Evolutionary conservation across 2,329 filamentous ascomycete genomes (phyloP), one percentile per base, ranked within the genome.

Genomic region (Knoxdaviesia proteae): DNA sequence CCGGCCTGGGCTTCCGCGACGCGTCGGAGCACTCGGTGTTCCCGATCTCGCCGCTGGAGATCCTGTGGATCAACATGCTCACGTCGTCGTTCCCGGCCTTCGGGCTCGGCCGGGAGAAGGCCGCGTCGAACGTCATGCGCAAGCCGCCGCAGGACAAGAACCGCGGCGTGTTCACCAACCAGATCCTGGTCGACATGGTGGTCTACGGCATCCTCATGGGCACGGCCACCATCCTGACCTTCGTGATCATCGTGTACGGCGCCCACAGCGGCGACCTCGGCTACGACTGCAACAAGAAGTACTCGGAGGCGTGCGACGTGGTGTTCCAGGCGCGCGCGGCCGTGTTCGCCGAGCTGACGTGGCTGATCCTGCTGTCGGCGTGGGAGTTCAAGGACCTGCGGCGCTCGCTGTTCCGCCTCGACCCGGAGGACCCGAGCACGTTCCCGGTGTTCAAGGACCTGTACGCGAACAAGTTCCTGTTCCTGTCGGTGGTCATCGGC

Each of bases 1-100:
- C 83, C 42, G 78, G 76, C 40, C 68, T 84, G 5, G 68, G 68
- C 1, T 83, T 83, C 61, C 76, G 77, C 55, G 79, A 83, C 50
- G 49, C 48, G 0, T 54, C 63, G 2, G 61, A 62, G 8, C 58
- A 72, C 10, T 78, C 77, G 1, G 72, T 83, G 9, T 83, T 82
- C 52, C 79, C 78, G 0, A 63, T 84, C 9, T 76, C 76, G 1
- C 78, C 79, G 0, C 67, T 84, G 4, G 77, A 84, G 53, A 81
- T 83, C 51, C 68, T 84, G 33, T 84, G 79, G 79, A 76, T 80
- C 47, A 84, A 83, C 54, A 72, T 84, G 52, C 69, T 83, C 42
- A 84, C 79, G 1, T 80, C 75, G 36, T 82, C 79, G 1, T 75
- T 90, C 57, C 84, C 84, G 1, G 86, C 87, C 45, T 90, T 94